A percentile compares a stretch with the other conserved stretches of the same genome.
These are phyloP conservation scores for Ophioceras dolichostomum DNA, from an alignment of 2,329 filamentous ascomycete species.

Conservation along the genomic window DNA sequence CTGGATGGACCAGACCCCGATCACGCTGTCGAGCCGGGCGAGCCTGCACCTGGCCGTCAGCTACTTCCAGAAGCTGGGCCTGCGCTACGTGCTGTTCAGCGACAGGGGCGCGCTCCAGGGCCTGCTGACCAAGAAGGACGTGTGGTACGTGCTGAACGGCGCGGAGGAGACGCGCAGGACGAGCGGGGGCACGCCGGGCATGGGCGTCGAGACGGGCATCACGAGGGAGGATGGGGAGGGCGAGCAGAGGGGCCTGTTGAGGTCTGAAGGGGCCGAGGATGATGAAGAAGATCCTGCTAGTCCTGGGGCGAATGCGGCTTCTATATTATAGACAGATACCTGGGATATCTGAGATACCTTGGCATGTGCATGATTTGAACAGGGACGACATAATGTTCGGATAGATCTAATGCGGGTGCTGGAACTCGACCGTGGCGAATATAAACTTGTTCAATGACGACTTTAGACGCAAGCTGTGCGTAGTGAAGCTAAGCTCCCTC, in stretches of 20 bases:
- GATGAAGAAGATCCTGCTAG: not conserved
- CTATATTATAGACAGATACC: not conserved
- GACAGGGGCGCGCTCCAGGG: constrained; percentile 75
- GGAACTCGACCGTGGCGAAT: too few species aligned
- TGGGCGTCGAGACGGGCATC: constrained; percentile 19
- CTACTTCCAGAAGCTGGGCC: constrained; percentile 89
- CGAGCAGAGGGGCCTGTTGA: constrained; percentile 30
- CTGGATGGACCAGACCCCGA: constrained; percentile 98
- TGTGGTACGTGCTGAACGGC: constrained; percentile 85
- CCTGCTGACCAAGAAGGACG: constrained; percentile 91
- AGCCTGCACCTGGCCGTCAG: constrained; percentile 74
- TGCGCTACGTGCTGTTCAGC: constrained; percentile 81
- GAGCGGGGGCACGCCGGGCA: constrained; percentile 8
- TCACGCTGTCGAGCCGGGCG: constrained; percentile 69
- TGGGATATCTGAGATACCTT: too few species aligned
- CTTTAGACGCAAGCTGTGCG: too few species aligned
- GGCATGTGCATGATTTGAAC: too few species aligned
- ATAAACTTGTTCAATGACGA: too few species aligned
- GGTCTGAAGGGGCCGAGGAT: constrained; percentile 15
- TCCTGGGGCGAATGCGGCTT: not conserved
- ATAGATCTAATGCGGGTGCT: too few species aligned
- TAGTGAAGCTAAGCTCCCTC: too few species aligned
- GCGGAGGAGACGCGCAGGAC: constrained; percentile 48
- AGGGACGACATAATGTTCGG: too few species aligned
- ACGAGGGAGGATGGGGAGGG: constrained; percentile 24